Conservation (phyloP, 345 rosid genomes). For the Erodium maritimum region DNA sequence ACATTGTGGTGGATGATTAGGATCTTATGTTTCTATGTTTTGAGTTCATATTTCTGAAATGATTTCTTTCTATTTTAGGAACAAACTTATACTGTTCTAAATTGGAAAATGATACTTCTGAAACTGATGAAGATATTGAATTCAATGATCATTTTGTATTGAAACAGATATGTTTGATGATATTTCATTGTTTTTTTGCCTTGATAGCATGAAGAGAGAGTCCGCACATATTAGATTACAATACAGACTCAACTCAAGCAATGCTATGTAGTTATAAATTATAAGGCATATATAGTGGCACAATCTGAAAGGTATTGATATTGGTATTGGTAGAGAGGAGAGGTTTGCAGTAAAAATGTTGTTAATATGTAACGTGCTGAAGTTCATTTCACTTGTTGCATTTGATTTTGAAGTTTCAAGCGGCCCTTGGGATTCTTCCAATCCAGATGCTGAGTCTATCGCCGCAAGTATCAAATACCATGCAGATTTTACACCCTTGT, state of each 20-base stretch:
- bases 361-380: not conserved
- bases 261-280: too few relatives aligned
- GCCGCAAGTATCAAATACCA: constrained; percentile 43
- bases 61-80: too few relatives aligned
- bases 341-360: not conserved
- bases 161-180: too few relatives aligned
- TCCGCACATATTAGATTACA: too few relatives aligned
- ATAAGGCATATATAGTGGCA: too few relatives aligned
- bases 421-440: constrained; percentile 10
- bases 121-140: not conserved
- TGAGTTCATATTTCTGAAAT: too few relatives aligned
- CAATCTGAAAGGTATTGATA: too few relatives aligned
- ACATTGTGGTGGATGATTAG: not conserved
- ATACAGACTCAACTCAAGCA: too few relatives aligned
- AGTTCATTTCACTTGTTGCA: not conserved
- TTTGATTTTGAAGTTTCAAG: not conserved
- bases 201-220: too few relatives aligned
- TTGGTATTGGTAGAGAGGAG: not conserved
- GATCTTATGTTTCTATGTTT: not conserved
- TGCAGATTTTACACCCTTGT: constrained; percentile 42
- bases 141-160: too few relatives aligned
- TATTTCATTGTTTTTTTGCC: too few relatives aligned
- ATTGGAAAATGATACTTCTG: not conserved
- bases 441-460: constrained; percentile 28
- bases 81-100: not conserved